Evolutionary conservation across 345 rosid species (phyloP).

Genomic region (Syzygium aqueum): DNA sequence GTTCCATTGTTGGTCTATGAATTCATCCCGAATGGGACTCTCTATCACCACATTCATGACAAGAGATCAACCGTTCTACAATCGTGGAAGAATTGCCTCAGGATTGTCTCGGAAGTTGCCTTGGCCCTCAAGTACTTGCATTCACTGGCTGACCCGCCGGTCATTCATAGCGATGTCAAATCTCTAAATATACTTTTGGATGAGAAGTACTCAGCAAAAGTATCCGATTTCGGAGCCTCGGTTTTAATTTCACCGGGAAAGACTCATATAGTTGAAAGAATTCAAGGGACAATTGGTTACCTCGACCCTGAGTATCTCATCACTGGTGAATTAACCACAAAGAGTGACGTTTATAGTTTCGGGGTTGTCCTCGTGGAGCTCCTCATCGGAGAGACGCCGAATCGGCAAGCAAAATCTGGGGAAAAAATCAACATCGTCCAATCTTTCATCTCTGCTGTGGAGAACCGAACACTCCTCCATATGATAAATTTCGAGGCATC

Average conservation of each 20-base stretch:
- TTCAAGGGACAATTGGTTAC: background rate
- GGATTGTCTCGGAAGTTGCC: background rate
- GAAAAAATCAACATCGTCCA: background rate
- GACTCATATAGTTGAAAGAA: background rate
- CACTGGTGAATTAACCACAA: background rate
- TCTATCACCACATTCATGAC: background rate
- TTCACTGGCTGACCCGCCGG: background rate
- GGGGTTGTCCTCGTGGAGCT: background rate
- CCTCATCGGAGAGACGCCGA: background rate
- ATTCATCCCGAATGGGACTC: background rate
- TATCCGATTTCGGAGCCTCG: background rate
- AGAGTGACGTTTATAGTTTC: background rate
- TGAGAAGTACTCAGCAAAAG: accelerated
- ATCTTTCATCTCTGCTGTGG: background rate
- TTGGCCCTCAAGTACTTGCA: background rate
- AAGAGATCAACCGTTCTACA: background rate
- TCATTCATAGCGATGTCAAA: background rate
- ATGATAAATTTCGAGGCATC: background rate
- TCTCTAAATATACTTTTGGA: background rate
- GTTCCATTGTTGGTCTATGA: background rate
- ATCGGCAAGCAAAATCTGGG: background rate
- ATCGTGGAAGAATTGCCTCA: background rate
- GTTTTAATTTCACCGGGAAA: background rate
- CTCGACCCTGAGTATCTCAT: background rate
- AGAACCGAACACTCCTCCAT: background rate